These are phyloP conservation scores for Gossypium anomalum DNA, from an alignment of 345 rosid species.

Conservation along the genomic window DNA sequence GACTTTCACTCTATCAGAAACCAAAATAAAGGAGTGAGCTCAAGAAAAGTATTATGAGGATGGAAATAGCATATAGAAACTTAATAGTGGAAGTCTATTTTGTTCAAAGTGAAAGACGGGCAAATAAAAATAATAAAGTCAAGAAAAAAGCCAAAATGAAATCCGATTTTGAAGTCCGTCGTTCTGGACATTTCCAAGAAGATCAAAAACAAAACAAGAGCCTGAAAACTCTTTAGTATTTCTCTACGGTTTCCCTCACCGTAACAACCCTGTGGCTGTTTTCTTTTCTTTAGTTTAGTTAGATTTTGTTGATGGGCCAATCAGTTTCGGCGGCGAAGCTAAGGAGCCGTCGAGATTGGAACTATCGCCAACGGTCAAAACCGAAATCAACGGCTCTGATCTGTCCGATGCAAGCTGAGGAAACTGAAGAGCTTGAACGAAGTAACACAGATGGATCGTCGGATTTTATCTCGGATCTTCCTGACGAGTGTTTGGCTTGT, in stretches of 20 bases:
- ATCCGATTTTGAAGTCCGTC: conserved; percentile 39
- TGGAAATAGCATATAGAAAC: not conserved
- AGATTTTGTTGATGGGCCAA: conserved; percentile 62
- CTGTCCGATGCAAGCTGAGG: conserved; percentile 34
- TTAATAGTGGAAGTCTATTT: not conserved
- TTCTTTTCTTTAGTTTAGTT: too few relatives aligned
- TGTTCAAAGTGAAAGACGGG: not conserved
- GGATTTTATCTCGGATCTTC: conserved; percentile 57
- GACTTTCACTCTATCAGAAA: not conserved
- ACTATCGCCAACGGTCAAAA: conserved; percentile 32
- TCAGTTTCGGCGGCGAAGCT: conserved; percentile 55
- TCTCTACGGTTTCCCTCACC: conserved; percentile 4
- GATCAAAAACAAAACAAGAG: not conserved
- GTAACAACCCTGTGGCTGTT: conserved; percentile 1
- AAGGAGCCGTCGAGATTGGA: conserved; percentile 32
- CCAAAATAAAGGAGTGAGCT: not conserved
- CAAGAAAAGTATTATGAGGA: not conserved
- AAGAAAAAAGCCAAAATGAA: conserved; percentile 33
- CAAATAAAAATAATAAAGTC: not conserved
- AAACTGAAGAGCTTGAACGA: conserved; percentile 10
- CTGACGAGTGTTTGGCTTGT: conserved; percentile 80
- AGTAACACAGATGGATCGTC: conserved; percentile 12
- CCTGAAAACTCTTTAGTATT: not conserved
- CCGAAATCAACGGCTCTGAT: conserved; percentile 14
- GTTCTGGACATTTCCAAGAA: conserved; percentile 11